Evolutionary conservation across 805 yeast species (phyloP), one percentile per base, ranked within the genome.

Genomic region (Saccharomyces mikatae): DNA sequence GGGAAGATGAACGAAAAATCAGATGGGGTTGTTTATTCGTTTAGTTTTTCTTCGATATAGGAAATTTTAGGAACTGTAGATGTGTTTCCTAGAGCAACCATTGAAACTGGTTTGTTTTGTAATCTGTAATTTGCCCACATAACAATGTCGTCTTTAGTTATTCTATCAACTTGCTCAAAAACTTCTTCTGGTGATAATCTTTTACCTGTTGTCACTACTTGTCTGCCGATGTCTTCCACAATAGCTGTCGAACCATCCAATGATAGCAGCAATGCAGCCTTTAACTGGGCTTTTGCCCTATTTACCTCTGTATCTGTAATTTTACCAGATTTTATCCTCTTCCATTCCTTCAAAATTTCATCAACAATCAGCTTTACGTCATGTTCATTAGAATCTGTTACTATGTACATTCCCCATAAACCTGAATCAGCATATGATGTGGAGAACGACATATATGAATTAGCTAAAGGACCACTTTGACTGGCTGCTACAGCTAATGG

Each of bases 371-470:
- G 76, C 60, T 80, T 82, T 62, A 88, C 76, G 59, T 87, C 76
- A 30, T 83, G 78, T 58, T 79, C 79, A 65, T 83, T 84, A 11
- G 76, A 74, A 62, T 92, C 97, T 24, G 95, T 82, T 6, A 89
- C 89, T 56, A 94, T 78, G 69, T 94, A 94, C 63, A 92, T 86
- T 36, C 99, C 99, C 97, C 97, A 92, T 52, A 94, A 75, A 8
- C 99, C 99, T 11, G 97, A 87, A 73, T 94, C 99, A 10, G 97
- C 91, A 72, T 94, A 94, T 1, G 96, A 88, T 1, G 99, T 94
- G 30, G 96, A 88, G 74, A 92, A 94, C 5, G 97, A 89, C 96
- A 90, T 87, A 74, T 86, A 94, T 6, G 96, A 87, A 73, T 94
- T 94, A 54, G 97, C 97, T 56, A 90, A 74, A 2, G 89, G 87